Evolutionary conservation across 768 basidiomycete species (phyloP).

Genomic region (Boletus speciosus): DNA sequence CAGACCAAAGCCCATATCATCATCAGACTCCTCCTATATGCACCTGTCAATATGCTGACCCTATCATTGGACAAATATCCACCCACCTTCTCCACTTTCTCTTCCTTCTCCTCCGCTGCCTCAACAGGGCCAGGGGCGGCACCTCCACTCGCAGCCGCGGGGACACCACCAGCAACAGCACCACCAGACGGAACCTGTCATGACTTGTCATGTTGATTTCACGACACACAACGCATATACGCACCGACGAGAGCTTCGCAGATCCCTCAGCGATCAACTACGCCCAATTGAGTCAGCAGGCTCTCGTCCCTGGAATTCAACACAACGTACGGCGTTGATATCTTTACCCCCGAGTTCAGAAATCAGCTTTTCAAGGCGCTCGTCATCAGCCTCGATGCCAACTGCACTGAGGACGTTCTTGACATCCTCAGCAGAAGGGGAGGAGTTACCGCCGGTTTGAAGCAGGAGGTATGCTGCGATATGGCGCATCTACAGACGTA

Average conservation of each 20-base stretch:
- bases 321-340: constrained; percentile 64
- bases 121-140: constrained; percentile 50
- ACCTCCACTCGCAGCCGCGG: constrained; percentile 46
- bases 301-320: background rate
- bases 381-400: constrained; percentile 85
- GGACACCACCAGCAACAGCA: constrained; percentile 57
- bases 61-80: background rate
- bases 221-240: constrained; percentile 25
- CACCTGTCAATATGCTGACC: constrained; percentile 1
- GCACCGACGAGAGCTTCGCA: constrained; percentile 89
- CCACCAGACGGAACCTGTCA: constrained; percentile 90
- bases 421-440: constrained; percentile 82
- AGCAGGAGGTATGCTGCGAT: constrained; percentile 97
- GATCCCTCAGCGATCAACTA: constrained; percentile 92
- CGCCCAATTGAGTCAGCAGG: background rate
- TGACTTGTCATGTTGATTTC: constrained; percentile 3
- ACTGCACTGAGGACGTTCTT: constrained; percentile 82
- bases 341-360: constrained; percentile 91
- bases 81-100: constrained; percentile 83
- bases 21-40: constrained; percentile 85
- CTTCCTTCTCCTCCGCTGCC: constrained; percentile 72
- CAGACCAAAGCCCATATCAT: constrained; percentile 99
- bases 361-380: constrained; percentile 76
- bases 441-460: constrained; percentile 87
- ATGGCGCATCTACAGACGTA: constrained; percentile 68